A percentile compares a stretch with the other conserved stretches of the same genome.
phyloP scores from a whole-genome alignment of 192 early-diverging fungal species.

The Backusella macrospora region DNA sequence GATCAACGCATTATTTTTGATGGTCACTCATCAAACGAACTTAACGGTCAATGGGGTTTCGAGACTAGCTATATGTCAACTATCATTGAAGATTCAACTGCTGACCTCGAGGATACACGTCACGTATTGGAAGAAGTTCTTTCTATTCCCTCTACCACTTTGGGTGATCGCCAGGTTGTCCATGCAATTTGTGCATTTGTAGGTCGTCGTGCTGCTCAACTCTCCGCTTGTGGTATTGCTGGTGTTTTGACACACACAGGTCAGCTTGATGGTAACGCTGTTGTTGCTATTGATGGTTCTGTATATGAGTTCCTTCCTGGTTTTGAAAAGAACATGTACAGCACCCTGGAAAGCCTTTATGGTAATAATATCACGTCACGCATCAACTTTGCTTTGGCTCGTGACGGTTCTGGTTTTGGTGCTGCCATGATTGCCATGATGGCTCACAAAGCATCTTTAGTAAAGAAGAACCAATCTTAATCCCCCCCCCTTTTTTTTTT shows the following conservation, averaged over 20 bases:
- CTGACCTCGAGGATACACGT: constrained; percentile 62
- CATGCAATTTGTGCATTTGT: constrained; percentile 77
- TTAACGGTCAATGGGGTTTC: constrained; percentile 78
- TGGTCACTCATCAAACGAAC: constrained; percentile 57
- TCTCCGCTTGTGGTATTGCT: constrained; percentile 72
- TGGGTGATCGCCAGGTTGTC: constrained; percentile 79
- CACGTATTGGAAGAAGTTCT: constrained; percentile 74
- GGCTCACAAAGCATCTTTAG: constrained; percentile 38
- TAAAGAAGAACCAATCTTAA: background rate
- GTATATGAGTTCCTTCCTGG: constrained; percentile 78
- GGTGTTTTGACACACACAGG: constrained; percentile 69
- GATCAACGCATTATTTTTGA: constrained; percentile 76
- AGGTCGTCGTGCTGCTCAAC: constrained; percentile 81
- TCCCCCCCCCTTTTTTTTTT: background rate
- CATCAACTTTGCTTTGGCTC: constrained; percentile 68
- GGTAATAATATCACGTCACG: constrained; percentile 64
- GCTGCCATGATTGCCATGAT: constrained; percentile 55
- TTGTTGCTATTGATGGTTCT: constrained; percentile 66
- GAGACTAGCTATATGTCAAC: constrained; percentile 74
- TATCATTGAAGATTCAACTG: constrained; percentile 67
- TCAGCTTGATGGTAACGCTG: background rate
- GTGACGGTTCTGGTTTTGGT: constrained; percentile 87
- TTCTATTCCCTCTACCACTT: constrained; percentile 64
- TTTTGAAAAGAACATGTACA: constrained; percentile 78
- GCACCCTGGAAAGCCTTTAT: constrained; percentile 74